Evolutionary conservation across 1,284 basidiomycete species (phyloP), one percentile per base, ranked within the genome.

Genomic region (Xanthoconium separans): DNA sequence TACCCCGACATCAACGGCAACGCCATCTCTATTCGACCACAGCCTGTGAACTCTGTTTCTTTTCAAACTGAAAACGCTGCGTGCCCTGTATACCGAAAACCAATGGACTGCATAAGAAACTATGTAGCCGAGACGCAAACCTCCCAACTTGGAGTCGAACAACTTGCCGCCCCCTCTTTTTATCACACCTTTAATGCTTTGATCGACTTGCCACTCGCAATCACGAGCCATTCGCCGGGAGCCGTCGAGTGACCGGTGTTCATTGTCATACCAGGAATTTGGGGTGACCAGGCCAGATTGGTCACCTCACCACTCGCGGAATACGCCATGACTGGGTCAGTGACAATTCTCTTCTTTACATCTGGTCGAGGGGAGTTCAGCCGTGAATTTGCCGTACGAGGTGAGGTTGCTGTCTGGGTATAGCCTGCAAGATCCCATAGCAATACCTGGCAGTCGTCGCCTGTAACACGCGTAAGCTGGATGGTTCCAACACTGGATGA

Each of bases 161-260:
- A 24, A 9, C 29, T 33, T 30, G 47, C n/a, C 31, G 16, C 27
- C 24, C 24, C 13, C 43, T 40, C 15, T 43, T 43, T 40, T 22
- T 20, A 31, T 71, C 60, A 94, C 56, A 93, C 87, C 73, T 89
- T 91, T 65, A 95, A 71, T 36, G 90, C 84, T 70, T 88, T 93
- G 63, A 97, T 83, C 22, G 80, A 82, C 71, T 85, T 91, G 20
- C 94, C 93, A 63, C 86, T 88, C 44, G 92, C 87, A 61, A 93
- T 84, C 9, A 89, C 94, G n/a, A 98, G 73, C 91, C 92, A 96
- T 71, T 96, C 93, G 11, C 93, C 92, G 0, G 85, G 80, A 27
- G 78, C 79, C 2, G 85, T 89, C 58, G 83, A 81, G 61, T 85
- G 83, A 12, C 88, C 88, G 3, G 80, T 83, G 57, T 82, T 83